phyloP scores from a whole-genome alignment of 495 filamentous ascomycete genomes.

The Aspergillus biplanus region DNA sequence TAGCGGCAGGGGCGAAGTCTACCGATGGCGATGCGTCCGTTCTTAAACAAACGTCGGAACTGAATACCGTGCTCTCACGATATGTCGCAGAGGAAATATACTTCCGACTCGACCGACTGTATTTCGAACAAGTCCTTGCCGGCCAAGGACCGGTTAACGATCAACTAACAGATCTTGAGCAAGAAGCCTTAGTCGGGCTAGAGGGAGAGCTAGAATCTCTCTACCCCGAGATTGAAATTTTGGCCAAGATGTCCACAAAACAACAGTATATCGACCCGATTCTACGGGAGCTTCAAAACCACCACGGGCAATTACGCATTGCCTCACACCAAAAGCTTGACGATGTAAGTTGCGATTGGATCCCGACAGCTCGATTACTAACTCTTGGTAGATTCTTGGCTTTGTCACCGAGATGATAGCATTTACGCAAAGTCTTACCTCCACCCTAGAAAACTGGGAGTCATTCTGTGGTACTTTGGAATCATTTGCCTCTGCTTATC shows the following conservation, averaged over 20 bases:
- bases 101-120: slow-evolving; percentile 49
- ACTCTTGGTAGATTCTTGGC: slow-evolving; percentile 34
- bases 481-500: slow-evolving; percentile 38
- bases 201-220: slow-evolving; percentile 64
- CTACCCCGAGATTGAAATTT: slow-evolving; percentile 63
- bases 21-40: slow-evolving; percentile 35
- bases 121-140: slow-evolving; percentile 37
- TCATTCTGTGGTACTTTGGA: slow-evolving; percentile 44
- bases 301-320: slow-evolving; percentile 36
- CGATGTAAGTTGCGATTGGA: slow-evolving; percentile 29
- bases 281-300: slow-evolving; percentile 43
- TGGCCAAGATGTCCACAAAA: slow-evolving; percentile 64
- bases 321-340: slow-evolving; percentile 40
- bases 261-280: slow-evolving; percentile 64
- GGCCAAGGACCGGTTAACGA: background rate
- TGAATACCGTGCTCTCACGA: slow-evolving; percentile 35
- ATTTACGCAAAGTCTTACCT: slow-evolving; percentile 35
- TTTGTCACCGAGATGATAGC: slow-evolving; percentile 41
- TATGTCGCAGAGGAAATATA: slow-evolving; percentile 45
- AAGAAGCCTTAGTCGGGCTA: slow-evolving; percentile 38
- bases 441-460: slow-evolving; percentile 37
- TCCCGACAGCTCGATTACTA: slow-evolving; percentile 11
- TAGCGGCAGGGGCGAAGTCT: slow-evolving; percentile 34
- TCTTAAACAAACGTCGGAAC: slow-evolving; percentile 32
- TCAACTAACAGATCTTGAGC: slow-evolving; percentile 1